These are phyloP conservation scores for Scheffersomyces titani DNA, from an alignment of 1,139 yeast species.

Conservation along the genomic window DNA sequence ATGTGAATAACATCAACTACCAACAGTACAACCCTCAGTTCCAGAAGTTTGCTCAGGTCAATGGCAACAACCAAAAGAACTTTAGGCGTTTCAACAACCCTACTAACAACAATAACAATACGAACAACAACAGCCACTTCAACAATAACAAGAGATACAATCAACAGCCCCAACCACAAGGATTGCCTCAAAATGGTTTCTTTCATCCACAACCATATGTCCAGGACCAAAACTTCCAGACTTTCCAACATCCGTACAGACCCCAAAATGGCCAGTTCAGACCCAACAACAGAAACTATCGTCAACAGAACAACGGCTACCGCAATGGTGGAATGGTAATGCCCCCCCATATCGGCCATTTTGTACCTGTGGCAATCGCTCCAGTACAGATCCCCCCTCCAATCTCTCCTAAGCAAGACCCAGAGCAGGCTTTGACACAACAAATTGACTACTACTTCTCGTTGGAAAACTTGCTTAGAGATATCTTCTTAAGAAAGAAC, in stretches of 20 bases:
- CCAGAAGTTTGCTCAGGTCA: slow-evolving; percentile 10
- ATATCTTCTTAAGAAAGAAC: slow-evolving; percentile 72
- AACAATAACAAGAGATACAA: slow-evolving; percentile 16
- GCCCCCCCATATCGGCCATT: slow-evolving; percentile 8
- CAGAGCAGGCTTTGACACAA: slow-evolving; percentile 49
- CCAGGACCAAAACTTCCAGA: slow-evolving; percentile 22
- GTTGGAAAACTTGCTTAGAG: slow-evolving; percentile 82
- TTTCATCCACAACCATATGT: slow-evolving; percentile 29
- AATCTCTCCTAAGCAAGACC: slow-evolving; percentile 50
- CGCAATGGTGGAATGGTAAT: slow-evolving; percentile 18
- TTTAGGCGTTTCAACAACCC: slow-evolving; percentile 20
- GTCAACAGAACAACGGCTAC: slow-evolving; percentile 14
- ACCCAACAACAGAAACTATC: slow-evolving; percentile 17
- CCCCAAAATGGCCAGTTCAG: slow-evolving; percentile 26
- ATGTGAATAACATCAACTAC: slow-evolving; percentile 4
- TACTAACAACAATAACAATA: slow-evolving; percentile 18
- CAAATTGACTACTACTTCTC: slow-evolving; percentile 91
- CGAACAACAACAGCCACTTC: slow-evolving; percentile 12
- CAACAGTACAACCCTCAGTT: slow-evolving; percentile 12
- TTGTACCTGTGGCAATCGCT: slow-evolving; percentile 13
- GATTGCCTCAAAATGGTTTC: slow-evolving; percentile 20
- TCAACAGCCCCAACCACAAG: slow-evolving; percentile 7
- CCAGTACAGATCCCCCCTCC: slow-evolving; percentile 48
- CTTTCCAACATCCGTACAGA: slow-evolving; percentile 17
- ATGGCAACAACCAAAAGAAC: slow-evolving; percentile 18